phyloP scores from a whole-genome alignment of 75 land plant species.

The Picea sitchensis region DNA sequence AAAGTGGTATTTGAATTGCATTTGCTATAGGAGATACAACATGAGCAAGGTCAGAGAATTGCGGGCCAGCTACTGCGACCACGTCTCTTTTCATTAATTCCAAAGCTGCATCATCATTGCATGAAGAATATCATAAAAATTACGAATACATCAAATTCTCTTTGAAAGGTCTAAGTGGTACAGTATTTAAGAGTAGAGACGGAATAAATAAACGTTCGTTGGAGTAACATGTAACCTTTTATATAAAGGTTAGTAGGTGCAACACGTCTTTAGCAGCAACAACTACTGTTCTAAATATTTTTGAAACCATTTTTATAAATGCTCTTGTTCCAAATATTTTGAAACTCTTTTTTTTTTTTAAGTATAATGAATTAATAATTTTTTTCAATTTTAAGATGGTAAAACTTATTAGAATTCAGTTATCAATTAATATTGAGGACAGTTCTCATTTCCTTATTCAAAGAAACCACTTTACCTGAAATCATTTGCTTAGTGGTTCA shows the following conservation, averaged over 20 bases:
- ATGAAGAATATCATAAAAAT: neutral
- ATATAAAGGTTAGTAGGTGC: neutral
- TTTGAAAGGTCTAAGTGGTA: neutral
- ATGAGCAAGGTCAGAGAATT: slow-evolving; percentile 18
- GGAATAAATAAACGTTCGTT: neutral
- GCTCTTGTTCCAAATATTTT: too few relatives aligned
- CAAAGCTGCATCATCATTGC: slow-evolving; percentile 16
- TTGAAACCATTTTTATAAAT: too few relatives aligned
- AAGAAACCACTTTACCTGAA: too few relatives aligned
- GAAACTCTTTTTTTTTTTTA: too few relatives aligned
- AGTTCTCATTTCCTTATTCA: too few relatives aligned
- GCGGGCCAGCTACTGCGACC: slow-evolving; percentile 24
- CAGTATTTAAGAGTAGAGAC: neutral
- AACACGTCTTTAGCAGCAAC: neutral
- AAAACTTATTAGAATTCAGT: too few relatives aligned
- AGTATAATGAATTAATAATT: too few relatives aligned
- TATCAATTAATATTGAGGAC: too few relatives aligned
- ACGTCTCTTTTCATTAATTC: slow-evolving; percentile 12
- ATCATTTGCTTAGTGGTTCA: too few relatives aligned
- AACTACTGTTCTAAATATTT: too few relatives aligned
- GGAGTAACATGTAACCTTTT: too few relatives aligned
- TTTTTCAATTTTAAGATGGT: too few relatives aligned
- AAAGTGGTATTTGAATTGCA: slow-evolving; percentile 23
- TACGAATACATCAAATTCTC: neutral
- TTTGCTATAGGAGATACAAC: slow-evolving; percentile 18